These are phyloP conservation scores for Voacanga thouarsii DNA, from an alignment of 257 asterid genomes.

Conservation along the genomic window DNA sequence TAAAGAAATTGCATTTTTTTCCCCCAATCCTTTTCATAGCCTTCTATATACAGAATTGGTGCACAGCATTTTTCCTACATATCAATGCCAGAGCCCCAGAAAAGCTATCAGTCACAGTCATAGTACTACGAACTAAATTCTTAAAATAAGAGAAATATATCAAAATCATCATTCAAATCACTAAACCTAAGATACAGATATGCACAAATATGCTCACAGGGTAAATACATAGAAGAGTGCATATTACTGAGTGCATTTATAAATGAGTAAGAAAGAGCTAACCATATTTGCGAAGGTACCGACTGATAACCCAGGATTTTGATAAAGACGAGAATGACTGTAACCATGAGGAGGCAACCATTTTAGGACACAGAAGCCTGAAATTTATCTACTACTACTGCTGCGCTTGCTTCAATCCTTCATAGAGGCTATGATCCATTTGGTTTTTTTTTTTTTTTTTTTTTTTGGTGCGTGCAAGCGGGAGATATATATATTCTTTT, in stretches of 20 bases:
- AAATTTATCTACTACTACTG: no score
- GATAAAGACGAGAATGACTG: slow-evolving; percentile 42
- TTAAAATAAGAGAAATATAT: background rate
- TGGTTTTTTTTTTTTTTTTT: no score
- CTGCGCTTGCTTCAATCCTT: no score
- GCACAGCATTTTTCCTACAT: background rate
- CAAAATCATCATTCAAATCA: background rate
- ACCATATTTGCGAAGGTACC: slow-evolving; percentile 58
- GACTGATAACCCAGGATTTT: slow-evolving; percentile 31
- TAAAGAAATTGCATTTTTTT: background rate
- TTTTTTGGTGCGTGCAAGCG: no score
- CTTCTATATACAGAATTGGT: no score
- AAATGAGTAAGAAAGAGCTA: slow-evolving; percentile 15
- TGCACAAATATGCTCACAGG: background rate
- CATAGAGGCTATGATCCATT: no score
- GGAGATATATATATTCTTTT: no score
- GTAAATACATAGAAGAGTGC: background rate
- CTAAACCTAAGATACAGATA: background rate
- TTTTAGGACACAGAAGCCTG: background rate
- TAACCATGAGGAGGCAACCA: slow-evolving; percentile 42
- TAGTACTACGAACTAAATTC: no score
- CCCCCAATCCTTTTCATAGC: background rate
- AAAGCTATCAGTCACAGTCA: background rate
- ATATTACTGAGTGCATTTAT: background rate
- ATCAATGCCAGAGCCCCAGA: background rate